Evolutionary conservation across 257 asterid species (phyloP), one percentile per base, ranked within the genome.

Genomic region (Schizonepeta tenuifolia): DNA sequence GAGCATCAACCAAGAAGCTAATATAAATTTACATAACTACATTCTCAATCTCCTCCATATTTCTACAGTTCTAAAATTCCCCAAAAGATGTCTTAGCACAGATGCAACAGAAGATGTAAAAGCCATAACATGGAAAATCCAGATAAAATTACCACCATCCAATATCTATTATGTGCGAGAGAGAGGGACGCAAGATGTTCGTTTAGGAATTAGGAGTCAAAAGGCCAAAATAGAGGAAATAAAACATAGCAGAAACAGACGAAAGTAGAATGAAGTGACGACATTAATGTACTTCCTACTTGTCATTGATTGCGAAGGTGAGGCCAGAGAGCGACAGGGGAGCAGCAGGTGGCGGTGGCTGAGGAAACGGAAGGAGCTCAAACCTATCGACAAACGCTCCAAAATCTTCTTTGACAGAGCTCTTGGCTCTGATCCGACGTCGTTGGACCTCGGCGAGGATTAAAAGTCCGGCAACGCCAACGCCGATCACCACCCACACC

Each of bases 291-390:
- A 8, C 41, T 36, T 7, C 70, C 66, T 77, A 94, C 98, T 85
- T 86, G 92, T 94, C 98, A 56, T 69, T 87, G 68, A 94, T 71
- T 71, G 97, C 93, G 70, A 91, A 94, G 57, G 90, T 79, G 75
- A 94, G 88, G 54, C 80, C 91, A 44, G 95, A 64, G 67, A 94
- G 88, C 20, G 84, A 76, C 21, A 86, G 94, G 17, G 85, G 87
- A 69, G 97, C 90, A 17, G 98, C 96, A 2, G 98, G 98, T 8
- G 97, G 97, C 69, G 96, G 95, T 0, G 96, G 96, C 74, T 89
- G 96, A 82, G 95, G 87, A 76, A 87, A 91, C 14, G 98, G 96
- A 24, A 75, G 82, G 38, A 94, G 84, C 79, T 88, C 85, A 44
- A 94, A 82, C 46, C 88, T 88, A 35, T 86, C 87, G 26, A 89